Conservation (phyloP, 192 early-diverging fungal genomes). For the Backusella mclennaniae region DNA sequence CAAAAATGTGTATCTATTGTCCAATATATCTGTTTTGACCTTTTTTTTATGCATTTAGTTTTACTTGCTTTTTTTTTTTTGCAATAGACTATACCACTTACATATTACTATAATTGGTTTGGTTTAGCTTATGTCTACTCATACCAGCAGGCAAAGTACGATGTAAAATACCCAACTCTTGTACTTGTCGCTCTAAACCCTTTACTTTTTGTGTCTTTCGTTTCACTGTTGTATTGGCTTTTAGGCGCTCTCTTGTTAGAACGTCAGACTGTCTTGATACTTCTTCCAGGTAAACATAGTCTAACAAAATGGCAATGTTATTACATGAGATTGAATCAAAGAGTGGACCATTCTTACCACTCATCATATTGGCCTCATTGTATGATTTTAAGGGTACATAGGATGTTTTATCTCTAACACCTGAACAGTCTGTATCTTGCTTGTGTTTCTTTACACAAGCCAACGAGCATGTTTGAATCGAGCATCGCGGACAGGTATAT, state of each 20-base stretch:
- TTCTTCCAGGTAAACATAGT: slow-evolving; percentile 72
- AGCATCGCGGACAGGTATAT: slow-evolving; percentile 75
- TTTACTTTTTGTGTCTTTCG: slow-evolving; percentile 22
- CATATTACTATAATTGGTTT: slow-evolving; percentile 51
- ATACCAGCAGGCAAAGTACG: slow-evolving; percentile 53
- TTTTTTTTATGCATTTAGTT: slow-evolving; percentile 4
- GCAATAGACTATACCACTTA: slow-evolving; percentile 21
- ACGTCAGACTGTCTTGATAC: slow-evolving; percentile 51
- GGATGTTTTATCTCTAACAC: slow-evolving; percentile 58
- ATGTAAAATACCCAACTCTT: slow-evolving; percentile 38
- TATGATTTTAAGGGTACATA: slow-evolving; percentile 62
- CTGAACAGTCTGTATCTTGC: slow-evolving; percentile 53
- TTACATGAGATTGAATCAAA: slow-evolving; percentile 21
- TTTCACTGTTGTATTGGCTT: slow-evolving; percentile 6
- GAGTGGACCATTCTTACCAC: slow-evolving; percentile 41
- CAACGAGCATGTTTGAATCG: slow-evolving; percentile 60
- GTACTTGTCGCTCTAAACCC: slow-evolving; percentile 38
- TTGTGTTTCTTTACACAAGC: slow-evolving; percentile 69
- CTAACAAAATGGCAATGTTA: slow-evolving; percentile 22
- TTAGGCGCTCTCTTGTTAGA: slow-evolving; percentile 45
- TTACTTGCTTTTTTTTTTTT: not conserved
- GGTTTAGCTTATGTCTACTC: slow-evolving; percentile 54
- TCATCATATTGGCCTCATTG: slow-evolving; percentile 64
- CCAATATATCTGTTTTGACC: slow-evolving; percentile 45
- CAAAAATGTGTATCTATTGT: slow-evolving; percentile 46